Percentiles rank a stretch among this genome's conserved stretches.
Conservation (phyloP, 2,329 filamentous ascomycete species). For the Emergomyces africanus region DNA sequence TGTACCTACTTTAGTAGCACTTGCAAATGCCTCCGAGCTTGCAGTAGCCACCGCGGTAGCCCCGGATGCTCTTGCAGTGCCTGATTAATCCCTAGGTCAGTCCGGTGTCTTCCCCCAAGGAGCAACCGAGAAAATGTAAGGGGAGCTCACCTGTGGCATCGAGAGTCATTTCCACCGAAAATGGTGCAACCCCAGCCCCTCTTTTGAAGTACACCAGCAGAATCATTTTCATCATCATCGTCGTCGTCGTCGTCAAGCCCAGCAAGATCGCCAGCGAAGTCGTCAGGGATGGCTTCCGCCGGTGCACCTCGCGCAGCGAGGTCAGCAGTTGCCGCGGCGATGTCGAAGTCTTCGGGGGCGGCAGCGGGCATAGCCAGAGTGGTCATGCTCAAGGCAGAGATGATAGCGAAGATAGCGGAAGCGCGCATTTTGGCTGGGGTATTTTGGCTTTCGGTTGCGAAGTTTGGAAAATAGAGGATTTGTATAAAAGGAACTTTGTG, state of each 20-base stretch:
- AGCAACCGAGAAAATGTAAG: not conserved
- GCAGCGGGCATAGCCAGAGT: not conserved
- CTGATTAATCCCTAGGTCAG: not conserved
- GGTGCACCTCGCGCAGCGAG: not conserved
- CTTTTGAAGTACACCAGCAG: not conserved
- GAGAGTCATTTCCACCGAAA: not conserved
- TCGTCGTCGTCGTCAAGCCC: not conserved
- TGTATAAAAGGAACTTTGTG: not conserved
- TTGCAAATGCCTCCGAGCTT: not conserved
- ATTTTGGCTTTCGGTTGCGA: not conserved
- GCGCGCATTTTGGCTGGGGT: not conserved
- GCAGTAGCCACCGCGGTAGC: not conserved
- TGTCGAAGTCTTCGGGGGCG: not conserved
- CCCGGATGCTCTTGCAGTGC: not conserved
- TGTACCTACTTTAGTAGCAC: not conserved
- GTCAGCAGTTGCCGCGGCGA: not conserved
- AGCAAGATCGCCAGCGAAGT: not conserved
- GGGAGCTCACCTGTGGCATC: not conserved
- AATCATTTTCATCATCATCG: not conserved
- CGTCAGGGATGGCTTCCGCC: not conserved
- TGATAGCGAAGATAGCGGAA: not conserved
- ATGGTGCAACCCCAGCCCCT: not conserved
- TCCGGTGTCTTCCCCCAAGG: not conserved
- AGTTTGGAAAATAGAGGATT: not conserved
- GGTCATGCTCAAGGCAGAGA: constrained; percentile 1